Evolutionary conservation across 768 basidiomycete species (phyloP).

Genomic region (Russula compacta): DNA sequence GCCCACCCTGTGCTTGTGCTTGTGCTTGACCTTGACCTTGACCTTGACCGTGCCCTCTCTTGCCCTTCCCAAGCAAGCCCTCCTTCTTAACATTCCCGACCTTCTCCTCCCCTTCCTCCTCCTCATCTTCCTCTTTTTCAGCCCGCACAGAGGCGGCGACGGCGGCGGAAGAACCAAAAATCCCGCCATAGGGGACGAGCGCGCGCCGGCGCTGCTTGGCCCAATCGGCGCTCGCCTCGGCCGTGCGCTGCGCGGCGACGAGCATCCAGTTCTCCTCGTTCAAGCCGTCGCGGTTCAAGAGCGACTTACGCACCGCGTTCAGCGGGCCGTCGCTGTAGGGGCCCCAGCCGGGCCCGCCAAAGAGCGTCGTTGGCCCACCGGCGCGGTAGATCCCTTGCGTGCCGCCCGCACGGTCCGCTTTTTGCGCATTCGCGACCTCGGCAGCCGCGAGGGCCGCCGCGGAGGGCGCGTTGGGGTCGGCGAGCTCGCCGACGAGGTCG

Average conservation of each 20-base stretch:
- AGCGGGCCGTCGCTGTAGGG: constrained; percentile 85
- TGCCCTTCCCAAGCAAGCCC: constrained; percentile 6
- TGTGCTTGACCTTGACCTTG: neutral
- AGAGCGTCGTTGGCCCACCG: constrained; percentile 89
- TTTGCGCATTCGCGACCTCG: constrained; percentile 27
- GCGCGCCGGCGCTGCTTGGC: constrained; percentile 45
- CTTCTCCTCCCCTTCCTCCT: constrained; percentile 19
- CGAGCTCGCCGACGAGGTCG: constrained; percentile 71
- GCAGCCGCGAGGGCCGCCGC: constrained; percentile 37
- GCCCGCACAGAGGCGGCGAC: neutral
- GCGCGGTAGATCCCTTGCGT: constrained; percentile 73
- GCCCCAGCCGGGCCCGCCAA: constrained; percentile 75
- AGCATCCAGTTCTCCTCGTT: constrained; percentile 91
- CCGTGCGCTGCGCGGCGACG: constrained; percentile 58
- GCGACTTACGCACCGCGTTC: constrained; percentile 73
- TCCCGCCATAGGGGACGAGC: constrained; percentile 42
- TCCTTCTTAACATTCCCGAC: constrained; percentile 25
- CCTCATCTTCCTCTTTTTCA: constrained; percentile 23
- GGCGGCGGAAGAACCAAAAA: constrained; percentile 25
- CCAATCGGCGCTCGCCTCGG: constrained; percentile 59
- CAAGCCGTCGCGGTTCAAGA: constrained; percentile 71
- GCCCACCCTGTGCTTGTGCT: constrained; percentile 2
- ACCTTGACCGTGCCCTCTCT: neutral
- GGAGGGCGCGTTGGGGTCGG: constrained; percentile 53
- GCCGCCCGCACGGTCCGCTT: constrained; percentile 42